A percentile compares a stretch with the other conserved stretches of the same genome.
These are phyloP conservation scores for Beauveria pseudobassiana DNA, from an alignment of 2,329 filamentous ascomycete species.

Conservation along the genomic window DNA sequence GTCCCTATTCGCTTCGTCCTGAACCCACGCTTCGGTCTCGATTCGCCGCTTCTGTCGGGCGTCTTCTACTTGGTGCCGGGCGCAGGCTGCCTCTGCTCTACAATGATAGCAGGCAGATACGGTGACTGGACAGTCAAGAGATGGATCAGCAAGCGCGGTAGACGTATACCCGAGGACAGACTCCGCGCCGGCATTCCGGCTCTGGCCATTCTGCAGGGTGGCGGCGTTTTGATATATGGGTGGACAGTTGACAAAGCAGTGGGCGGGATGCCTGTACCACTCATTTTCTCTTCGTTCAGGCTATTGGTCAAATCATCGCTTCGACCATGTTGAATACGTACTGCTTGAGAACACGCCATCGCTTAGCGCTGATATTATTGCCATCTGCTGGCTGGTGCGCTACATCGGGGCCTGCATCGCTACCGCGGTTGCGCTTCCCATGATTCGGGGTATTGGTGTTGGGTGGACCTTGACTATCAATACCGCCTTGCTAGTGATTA, in stretches of 20 bases:
- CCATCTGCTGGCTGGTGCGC: conserved; percentile 71
- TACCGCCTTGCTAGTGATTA: conserved; percentile 28
- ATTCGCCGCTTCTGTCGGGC: conserved; percentile 57
- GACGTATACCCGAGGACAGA: conserved; percentile 61
- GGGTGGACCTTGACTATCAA: conserved; percentile 73
- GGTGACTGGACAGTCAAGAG: conserved; percentile 59
- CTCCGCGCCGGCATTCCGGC: conserved; percentile 52
- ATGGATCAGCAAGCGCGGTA: conserved; percentile 54
- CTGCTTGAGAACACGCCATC: conserved; percentile 70
- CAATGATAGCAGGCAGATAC: conserved; percentile 64
- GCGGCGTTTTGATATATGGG: conserved; percentile 56
- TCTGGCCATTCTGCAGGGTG: conserved; percentile 50
- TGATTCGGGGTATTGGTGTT: conserved; percentile 65
- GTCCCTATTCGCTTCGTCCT: conserved; percentile 66
- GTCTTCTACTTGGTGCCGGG: conserved; percentile 71
- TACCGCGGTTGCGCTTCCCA: conserved; percentile 65
- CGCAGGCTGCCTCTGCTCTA: conserved; percentile 60
- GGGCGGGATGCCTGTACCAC: conserved; percentile 52
- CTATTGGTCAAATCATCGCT: conserved; percentile 66
- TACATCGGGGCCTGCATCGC: conserved; percentile 68
- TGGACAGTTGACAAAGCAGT: conserved; percentile 42
- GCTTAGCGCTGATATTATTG: conserved; percentile 64
- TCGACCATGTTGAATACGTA: conserved; percentile 74
- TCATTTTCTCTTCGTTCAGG: conserved; percentile 70
- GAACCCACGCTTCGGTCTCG: conserved; percentile 65